Evolutionary conservation across 2,329 filamentous ascomycete species (phyloP).

Genomic region (Monosporascus cannonballus): DNA sequence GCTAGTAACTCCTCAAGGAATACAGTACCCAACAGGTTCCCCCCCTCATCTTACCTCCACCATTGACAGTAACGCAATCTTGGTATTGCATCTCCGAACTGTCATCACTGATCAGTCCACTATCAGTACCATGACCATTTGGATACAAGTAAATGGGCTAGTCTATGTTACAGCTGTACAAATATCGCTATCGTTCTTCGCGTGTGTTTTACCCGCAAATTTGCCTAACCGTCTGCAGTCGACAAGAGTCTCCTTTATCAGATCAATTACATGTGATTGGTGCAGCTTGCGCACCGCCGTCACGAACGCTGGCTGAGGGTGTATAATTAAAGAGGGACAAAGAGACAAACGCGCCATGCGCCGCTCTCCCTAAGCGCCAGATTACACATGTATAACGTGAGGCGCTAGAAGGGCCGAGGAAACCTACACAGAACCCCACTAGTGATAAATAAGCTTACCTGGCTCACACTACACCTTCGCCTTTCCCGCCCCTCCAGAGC

Average conservation of each 20-base stretch:
- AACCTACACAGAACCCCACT: conserved; percentile 27
- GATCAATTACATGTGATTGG: neutral
- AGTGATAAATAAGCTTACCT: conserved; percentile 1
- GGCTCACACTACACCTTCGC: neutral
- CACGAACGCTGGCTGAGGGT: neutral
- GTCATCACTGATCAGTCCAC: neutral
- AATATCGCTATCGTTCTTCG: no score
- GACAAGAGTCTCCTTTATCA: neutral
- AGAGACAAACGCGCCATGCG: no score
- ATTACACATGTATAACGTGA: neutral
- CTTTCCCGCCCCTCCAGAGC: neutral
- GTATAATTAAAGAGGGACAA: neutral
- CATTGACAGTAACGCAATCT: neutral
- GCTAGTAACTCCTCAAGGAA: neutral
- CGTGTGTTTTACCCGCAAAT: no score
- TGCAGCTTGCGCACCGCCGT: no score
- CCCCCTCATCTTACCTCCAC: neutral
- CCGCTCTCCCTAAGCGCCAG: no score
- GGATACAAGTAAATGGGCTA: no score
- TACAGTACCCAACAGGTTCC: neutral
- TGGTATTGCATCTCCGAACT: conserved; percentile 1
- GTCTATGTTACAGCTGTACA: no score
- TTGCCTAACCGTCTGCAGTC: no score
- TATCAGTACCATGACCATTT: no score
- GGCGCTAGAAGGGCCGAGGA: conserved; percentile 31